Evolutionary conservation across 345 rosid genomes (phyloP).

Genomic region (Pelargonium nanum): DNA sequence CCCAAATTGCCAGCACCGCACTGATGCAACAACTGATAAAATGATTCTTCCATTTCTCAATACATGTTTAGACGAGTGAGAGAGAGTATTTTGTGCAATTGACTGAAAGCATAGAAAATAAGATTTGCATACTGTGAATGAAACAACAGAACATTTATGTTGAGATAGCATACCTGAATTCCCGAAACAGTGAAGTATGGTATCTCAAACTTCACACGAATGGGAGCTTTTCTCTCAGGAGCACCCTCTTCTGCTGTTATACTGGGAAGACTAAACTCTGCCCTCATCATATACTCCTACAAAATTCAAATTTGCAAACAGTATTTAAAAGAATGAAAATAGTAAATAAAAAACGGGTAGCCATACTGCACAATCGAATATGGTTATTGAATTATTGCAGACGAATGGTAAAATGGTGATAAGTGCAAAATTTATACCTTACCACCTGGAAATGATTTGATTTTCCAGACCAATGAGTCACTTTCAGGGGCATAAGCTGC

Average conservation of each 20-base stretch:
- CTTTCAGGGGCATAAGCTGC: conserved; percentile 74
- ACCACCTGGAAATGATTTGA: conserved; percentile 70
- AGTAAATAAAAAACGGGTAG: too few species aligned
- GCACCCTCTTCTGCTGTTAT: conserved; percentile 71
- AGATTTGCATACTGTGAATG: too few species aligned
- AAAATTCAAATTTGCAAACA: conserved; percentile 9
- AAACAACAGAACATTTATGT: background rate
- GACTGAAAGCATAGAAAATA: too few species aligned
- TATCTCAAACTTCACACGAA: conserved; percentile 87
- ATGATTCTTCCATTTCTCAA: too few species aligned
- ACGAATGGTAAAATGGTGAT: background rate
- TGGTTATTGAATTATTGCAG: too few species aligned
- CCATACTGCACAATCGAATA: background rate
- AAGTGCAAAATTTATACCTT: conserved; percentile 37
- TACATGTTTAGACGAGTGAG: too few species aligned
- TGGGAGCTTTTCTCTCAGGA: conserved; percentile 83
- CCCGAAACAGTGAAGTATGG: conserved; percentile 94
- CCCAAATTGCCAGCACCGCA: too few species aligned
- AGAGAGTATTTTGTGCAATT: too few species aligned
- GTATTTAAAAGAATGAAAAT: background rate
- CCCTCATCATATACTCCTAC: conserved; percentile 89
- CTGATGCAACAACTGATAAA: too few species aligned
- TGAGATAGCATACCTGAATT: conserved; percentile 53
- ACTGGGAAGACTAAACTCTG: conserved; percentile 83
- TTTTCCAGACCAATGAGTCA: conserved; percentile 70